phyloP scores from a whole-genome alignment of 208 protist genomes.

The Histomonas meleagridis region DNA sequence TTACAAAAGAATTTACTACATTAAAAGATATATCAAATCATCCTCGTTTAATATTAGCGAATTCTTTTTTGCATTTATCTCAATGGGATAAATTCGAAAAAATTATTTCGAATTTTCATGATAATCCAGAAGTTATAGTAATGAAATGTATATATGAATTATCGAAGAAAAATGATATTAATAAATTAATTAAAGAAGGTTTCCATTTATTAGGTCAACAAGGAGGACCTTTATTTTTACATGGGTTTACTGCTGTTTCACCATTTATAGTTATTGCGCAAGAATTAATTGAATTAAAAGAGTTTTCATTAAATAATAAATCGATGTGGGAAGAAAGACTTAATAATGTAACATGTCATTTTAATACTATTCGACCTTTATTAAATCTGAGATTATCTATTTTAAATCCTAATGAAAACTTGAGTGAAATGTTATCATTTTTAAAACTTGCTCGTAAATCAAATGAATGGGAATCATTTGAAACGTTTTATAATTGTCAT shows the following conservation, averaged over 20 bases:
- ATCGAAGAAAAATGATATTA: background rate
- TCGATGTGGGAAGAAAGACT: background rate
- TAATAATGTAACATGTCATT: background rate
- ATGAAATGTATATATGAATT: background rate
- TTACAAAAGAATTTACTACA: background rate
- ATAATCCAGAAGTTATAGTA: background rate
- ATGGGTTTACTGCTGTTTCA: constrained; percentile 20
- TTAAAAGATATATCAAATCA: background rate
- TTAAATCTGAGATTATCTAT: background rate
- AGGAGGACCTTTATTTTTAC: background rate
- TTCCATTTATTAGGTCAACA: background rate
- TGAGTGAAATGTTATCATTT: too few species aligned
- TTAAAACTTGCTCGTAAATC: too few species aligned
- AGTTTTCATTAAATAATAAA: background rate
- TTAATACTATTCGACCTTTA: background rate
- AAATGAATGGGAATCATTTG: background rate
- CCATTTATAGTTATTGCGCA: background rate
- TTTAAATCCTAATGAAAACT: background rate
- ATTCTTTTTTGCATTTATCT: background rate
- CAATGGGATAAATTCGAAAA: background rate
- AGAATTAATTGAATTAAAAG: background rate
- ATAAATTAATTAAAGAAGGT: background rate
- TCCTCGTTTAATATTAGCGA: background rate
- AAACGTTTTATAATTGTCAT: background rate
- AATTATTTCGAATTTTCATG: background rate